Percentiles rank a stretch among this genome's conserved stretches.
phyloP scores from a whole-genome alignment of 768 basidiomycete species.

The Mycena rebaudengoi region DNA sequence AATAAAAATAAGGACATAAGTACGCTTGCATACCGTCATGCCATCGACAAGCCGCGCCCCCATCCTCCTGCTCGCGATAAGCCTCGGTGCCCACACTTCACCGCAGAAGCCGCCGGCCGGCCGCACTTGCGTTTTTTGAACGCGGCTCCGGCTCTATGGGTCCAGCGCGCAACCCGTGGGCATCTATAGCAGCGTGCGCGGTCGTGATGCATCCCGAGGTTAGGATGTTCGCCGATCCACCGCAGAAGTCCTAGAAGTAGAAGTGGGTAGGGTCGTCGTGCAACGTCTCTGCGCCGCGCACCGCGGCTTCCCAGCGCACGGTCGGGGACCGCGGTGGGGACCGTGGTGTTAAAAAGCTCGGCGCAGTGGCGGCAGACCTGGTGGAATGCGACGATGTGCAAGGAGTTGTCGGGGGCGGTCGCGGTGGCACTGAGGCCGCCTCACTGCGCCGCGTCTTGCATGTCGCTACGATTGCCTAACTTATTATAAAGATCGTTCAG shows the following conservation, averaged over 20 bases:
- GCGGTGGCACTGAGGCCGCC: not conserved
- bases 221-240: not conserved
- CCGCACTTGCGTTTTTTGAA: no score
- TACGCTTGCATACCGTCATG: no score
- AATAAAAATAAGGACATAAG: no score
- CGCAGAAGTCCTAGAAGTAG: constrained; percentile 14
- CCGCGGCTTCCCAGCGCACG: not conserved
- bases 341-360: not conserved
- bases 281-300: not conserved
- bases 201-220: not conserved
- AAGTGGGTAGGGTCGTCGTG: not conserved
- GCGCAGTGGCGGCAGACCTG: constrained; percentile 2
- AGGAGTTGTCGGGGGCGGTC: not conserved
- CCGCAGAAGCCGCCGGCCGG: no score
- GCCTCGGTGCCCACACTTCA: no score
- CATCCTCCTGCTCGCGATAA: no score
- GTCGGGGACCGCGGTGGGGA: not conserved
- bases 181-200: no score
- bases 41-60: no score
- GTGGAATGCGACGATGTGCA: not conserved
- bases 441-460: constrained; percentile 66
- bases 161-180: no score
- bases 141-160: no score
- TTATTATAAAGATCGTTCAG: constrained; percentile 36
- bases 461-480: constrained; percentile 75